These are phyloP conservation scores for Umbilicus rupestris DNA, from an alignment of 164 flowering plant genomes.

Conservation along the genomic window DNA sequence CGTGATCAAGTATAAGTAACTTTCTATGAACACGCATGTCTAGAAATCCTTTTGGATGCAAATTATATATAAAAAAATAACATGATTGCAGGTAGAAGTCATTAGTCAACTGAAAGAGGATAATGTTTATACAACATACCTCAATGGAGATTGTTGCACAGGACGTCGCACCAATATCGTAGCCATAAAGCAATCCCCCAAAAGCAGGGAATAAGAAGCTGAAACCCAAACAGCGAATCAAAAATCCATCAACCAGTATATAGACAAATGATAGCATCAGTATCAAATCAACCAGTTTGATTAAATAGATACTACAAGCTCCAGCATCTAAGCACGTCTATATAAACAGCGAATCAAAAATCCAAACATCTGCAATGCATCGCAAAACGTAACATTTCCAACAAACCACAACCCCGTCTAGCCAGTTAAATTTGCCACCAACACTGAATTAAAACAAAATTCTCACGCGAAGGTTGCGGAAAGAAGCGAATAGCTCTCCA, in stretches of 20 bases:
- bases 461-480: constrained; percentile 54
- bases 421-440: too few relatives aligned
- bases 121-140: constrained; percentile 27
- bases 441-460: not conserved
- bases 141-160: constrained; percentile 60
- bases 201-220: constrained; percentile 90
- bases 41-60: not conserved
- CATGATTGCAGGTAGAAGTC: not conserved
- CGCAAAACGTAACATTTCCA: not conserved
- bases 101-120: not conserved
- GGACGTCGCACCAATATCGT: constrained; percentile 91
- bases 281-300: not conserved
- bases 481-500: constrained; percentile 35
- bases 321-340: too few relatives aligned
- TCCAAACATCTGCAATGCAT: not conserved
- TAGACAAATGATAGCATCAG: not conserved
- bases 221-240: constrained; percentile 22
- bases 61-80: not conserved
- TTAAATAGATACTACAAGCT: not conserved
- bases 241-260: too few relatives aligned
- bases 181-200: constrained; percentile 83
- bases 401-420: not conserved
- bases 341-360: not conserved
- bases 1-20: not conserved
- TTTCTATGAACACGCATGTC: not conserved